Percentiles rank a stretch among this genome's conserved stretches.
Evolutionary conservation across 345 rosid genomes (phyloP).

Genomic region (Populus pruinosa): DNA sequence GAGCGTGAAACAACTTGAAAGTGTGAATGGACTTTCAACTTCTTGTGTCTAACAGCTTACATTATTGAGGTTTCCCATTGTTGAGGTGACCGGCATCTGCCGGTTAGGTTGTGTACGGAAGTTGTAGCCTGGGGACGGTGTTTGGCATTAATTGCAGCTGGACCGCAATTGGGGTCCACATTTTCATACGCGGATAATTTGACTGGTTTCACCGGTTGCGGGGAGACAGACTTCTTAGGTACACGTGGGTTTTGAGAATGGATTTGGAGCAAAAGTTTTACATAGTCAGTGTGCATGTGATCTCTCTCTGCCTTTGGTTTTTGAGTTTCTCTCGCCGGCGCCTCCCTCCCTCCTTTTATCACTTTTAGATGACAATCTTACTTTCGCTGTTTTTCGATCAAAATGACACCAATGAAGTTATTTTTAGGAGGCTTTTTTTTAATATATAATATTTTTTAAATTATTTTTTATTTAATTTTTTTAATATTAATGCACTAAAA

Average conservation of each 20-base stretch:
- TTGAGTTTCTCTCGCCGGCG: background rate
- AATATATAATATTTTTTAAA: too few relatives aligned
- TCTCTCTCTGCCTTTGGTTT: background rate
- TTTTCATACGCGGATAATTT: slow-evolving; percentile 24
- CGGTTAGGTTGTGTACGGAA: slow-evolving; percentile 44
- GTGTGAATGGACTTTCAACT: slow-evolving; percentile 44
- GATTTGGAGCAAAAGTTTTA: background rate
- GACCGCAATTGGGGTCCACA: slow-evolving; percentile 21
- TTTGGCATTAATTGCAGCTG: slow-evolving; percentile 45
- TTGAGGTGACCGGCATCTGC: slow-evolving; percentile 54
- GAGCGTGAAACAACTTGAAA: background rate
- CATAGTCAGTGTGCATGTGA: slow-evolving; percentile 28
- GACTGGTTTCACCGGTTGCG: slow-evolving; percentile 27
- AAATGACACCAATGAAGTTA: background rate
- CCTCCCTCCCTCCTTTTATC: background rate
- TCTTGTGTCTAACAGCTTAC: slow-evolving; percentile 65
- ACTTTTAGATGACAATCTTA: background rate
- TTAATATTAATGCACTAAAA: too few relatives aligned
- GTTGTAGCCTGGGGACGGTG: slow-evolving; percentile 39
- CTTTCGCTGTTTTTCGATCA: too few relatives aligned
- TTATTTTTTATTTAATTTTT: too few relatives aligned
- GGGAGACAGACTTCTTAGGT: background rate
- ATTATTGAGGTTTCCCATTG: slow-evolving; percentile 52
- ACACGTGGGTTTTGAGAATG: slow-evolving; percentile 28
- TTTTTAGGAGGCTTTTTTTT: too few relatives aligned